These are phyloP conservation scores for Rhizophora mangle DNA, from an alignment of 345 rosid species.

Conservation along the genomic window DNA sequence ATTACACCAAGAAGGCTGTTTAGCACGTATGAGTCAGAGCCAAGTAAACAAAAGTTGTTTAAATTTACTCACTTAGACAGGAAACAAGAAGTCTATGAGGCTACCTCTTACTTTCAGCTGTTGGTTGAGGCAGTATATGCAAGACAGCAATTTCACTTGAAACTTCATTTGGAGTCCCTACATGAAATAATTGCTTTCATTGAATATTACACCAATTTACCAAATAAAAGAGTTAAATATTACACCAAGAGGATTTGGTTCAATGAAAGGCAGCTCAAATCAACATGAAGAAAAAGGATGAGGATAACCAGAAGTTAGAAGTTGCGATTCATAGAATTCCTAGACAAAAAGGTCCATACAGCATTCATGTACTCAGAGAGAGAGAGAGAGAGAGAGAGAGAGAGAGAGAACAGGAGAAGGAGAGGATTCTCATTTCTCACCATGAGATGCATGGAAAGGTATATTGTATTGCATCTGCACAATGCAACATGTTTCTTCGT, in stretches of 20 bases:
- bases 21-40: neutral
- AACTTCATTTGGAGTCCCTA: slow-evolving; percentile 57
- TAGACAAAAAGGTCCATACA: too few species aligned
- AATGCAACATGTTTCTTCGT: slow-evolving; percentile 38
- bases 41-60: too few species aligned
- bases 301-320: neutral
- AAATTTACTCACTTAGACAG: slow-evolving; percentile 2
- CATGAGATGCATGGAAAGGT: slow-evolving; percentile 69
- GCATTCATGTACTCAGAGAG: too few species aligned
- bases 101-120: slow-evolving; percentile 85
- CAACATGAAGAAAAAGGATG: neutral
- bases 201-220: neutral
- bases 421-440: slow-evolving; percentile 32
- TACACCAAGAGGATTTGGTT: too few species aligned
- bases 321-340: too few species aligned
- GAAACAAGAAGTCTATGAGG: slow-evolving; percentile 5
- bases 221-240: too few species aligned
- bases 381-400: too few species aligned
- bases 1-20: neutral
- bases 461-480: slow-evolving; percentile 60
- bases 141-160: slow-evolving; percentile 53
- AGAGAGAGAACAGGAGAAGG: neutral
- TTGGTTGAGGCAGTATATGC: slow-evolving; percentile 62
- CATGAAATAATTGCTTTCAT: slow-evolving; percentile 8
- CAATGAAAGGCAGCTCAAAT: too few species aligned